These are phyloP conservation scores for Phoma herbarum DNA, from an alignment of 2,329 filamentous ascomycete species.

Conservation along the genomic window DNA sequence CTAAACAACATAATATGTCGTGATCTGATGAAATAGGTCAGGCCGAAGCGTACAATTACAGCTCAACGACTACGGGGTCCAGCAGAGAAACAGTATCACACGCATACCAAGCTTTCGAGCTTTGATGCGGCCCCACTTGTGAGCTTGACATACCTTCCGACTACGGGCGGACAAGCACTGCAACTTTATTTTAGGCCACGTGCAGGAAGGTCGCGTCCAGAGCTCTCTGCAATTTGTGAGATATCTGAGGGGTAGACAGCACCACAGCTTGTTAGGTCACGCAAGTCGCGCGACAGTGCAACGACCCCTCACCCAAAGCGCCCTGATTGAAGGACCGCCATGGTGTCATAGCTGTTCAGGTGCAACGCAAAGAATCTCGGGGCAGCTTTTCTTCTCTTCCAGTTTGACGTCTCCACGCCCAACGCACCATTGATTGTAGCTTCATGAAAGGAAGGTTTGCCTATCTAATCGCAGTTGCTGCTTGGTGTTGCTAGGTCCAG, in stretches of 20 bases:
- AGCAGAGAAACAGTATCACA: conserved; percentile 7
- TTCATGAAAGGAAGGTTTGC: conserved; percentile 12
- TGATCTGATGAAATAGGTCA: neutral
- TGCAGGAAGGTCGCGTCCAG: conserved; percentile 20
- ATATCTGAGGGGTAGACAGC: conserved; percentile 10
- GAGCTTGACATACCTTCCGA: conserved; percentile 9
- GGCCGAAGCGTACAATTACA: neutral
- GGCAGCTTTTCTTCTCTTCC: conserved; percentile 15
- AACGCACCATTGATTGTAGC: conserved; percentile 5
- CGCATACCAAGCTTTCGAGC: conserved; percentile 18
- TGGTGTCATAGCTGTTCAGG: conserved; percentile 35
- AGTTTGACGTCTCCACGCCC: conserved; percentile 10
- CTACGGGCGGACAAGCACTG: conserved; percentile 5
- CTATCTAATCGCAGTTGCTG: conserved; percentile 5
- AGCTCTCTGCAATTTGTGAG: conserved; percentile 6
- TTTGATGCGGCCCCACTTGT: conserved; percentile 15
- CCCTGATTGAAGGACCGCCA: conserved; percentile 20
- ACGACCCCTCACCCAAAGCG: conserved; percentile 18
- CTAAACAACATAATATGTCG: neutral
- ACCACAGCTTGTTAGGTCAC: conserved; percentile 10
- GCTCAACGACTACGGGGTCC: conserved; percentile 17
- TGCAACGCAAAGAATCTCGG: conserved; percentile 27
- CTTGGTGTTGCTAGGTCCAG: conserved; percentile 7
- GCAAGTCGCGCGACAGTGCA: conserved; percentile 18
- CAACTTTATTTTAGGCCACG: conserved; percentile 23